Evolutionary conservation across 2,329 filamentous ascomycete species (phyloP), one percentile per base, ranked within the genome.

Genomic region (Exophiala phaeomuriformis): DNA sequence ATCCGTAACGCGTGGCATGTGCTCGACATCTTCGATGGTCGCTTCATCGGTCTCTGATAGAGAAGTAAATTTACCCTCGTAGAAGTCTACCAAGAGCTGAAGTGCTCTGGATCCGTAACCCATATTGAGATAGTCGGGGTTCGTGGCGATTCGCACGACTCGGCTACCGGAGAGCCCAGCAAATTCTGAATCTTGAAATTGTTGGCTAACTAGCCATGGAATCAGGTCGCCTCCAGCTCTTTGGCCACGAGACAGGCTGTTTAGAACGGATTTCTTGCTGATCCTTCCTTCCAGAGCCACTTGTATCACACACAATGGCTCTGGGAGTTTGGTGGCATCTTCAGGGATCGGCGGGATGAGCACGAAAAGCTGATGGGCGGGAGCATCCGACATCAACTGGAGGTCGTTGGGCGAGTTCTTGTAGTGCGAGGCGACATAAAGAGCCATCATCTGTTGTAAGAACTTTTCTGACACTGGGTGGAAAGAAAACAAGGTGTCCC

Each of bases 361-460:
- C 6, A 97, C 93, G 65, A 93, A 98, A 4, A 98, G 80, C 68
- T 97, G 90, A 70, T 98, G 93, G 0, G 93, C 91, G 1, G 93
- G 93, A 1, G 93, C 93, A 70, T 98, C 93, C 57, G 89, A 95
- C 89, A 98, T 95, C 53, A 98, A 80, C 69, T 97, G 93, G n/a
- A 98, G 78, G 65, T 98, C 93, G 64, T 98, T 95, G 0, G 93
- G 93, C 0, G 90, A 89, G 72, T 98, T 98, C 72, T 97, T 97
- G 77, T 98, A 96, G 70, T 95, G 90, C 63, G 89, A 95, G 30
- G 93, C 90, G 30, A 98, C 94, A 64, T 97, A 98, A 1, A 98
- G 80, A 0, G 90, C 90, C 72, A 98, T 91, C 89, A 98, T 96
- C 64, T 95, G 90, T 68, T 98, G 93, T 51, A 98, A 74, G 72